These are phyloP conservation scores for Bryum argenteum DNA, from an alignment of 225 moss, liverwort and hornwort genomes.

Conservation along the genomic window DNA sequence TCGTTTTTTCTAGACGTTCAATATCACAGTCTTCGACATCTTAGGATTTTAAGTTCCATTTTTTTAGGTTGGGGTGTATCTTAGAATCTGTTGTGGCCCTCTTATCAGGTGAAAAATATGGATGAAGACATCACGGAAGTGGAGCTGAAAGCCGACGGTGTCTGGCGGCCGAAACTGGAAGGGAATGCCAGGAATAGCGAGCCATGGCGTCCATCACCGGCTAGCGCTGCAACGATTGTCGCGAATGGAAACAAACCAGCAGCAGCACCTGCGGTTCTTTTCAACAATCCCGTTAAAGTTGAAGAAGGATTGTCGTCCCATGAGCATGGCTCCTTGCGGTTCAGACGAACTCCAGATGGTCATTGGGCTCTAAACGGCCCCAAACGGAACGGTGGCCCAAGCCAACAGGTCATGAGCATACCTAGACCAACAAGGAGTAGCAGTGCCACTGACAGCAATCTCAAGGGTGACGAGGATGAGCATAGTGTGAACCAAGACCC, in stretches of 20 bases:
- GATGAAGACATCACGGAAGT: constrained; percentile 68
- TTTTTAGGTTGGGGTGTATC: constrained; percentile 7
- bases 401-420: constrained; percentile 56
- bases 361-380: constrained; percentile 76
- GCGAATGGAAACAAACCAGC: constrained; percentile 41
- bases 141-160: constrained; percentile 65
- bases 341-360: constrained; percentile 76
- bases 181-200: constrained; percentile 59
- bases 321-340: constrained; percentile 68
- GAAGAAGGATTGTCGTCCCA: constrained; percentile 86
- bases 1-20: neutral
- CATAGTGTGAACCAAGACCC: constrained; percentile 96
- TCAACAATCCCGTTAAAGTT: constrained; percentile 69
- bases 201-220: constrained; percentile 86
- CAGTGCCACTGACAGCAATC: constrained; percentile 95
- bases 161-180: constrained; percentile 63
- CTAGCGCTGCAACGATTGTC: constrained; percentile 54
- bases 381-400: constrained; percentile 90
- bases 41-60: constrained; percentile 1
- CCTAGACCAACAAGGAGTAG: constrained; percentile 72
- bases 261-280: constrained; percentile 25
- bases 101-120: constrained; percentile 49
- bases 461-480: constrained; percentile 78
- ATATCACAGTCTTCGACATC: constrained; percentile 4
- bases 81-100: neutral